Evolutionary conservation across 2,329 filamentous ascomycete species (phyloP).

Genomic region (Emericellopsis atlantica): DNA sequence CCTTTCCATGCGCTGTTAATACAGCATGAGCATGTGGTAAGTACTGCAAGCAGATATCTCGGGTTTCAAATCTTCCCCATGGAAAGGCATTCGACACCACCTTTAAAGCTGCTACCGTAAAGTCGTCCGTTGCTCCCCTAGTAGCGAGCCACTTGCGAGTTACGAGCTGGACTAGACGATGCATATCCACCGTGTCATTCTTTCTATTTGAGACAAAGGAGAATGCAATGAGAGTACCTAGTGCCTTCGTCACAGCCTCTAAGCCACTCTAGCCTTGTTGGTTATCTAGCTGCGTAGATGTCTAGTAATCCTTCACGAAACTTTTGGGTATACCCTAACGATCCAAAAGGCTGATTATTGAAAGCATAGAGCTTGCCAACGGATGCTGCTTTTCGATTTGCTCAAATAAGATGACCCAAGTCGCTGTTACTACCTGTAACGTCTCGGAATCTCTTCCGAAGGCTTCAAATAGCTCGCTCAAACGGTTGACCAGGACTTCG

Average conservation of each 20-base stretch:
- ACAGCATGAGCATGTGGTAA: too few relatives aligned
- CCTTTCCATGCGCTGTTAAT: too few relatives aligned
- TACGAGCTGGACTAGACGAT: conserved; percentile 19
- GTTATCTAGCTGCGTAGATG: too few relatives aligned
- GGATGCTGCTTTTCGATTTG: conserved; percentile 4
- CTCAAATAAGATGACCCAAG: conserved; percentile 2
- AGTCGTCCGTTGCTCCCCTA: conserved; percentile 3
- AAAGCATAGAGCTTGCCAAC: conserved; percentile 15
- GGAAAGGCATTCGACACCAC: too few relatives aligned
- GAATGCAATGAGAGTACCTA: conserved; percentile 16
- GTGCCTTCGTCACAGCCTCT: conserved; percentile 3
- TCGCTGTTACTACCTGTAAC: not conserved
- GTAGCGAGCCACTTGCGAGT: conserved; percentile 14
- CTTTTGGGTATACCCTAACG: conserved; percentile 10
- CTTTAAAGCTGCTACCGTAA: conserved; percentile 1
- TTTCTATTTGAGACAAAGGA: conserved; percentile 12
- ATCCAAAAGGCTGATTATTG: conserved; percentile 18
- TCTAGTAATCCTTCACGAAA: too few relatives aligned
- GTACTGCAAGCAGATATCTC: too few relatives aligned
- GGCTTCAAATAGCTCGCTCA: not conserved
- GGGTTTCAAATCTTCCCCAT: too few relatives aligned
- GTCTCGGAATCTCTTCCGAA: not conserved
- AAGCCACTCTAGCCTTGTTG: too few relatives aligned
- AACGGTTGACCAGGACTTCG: conserved; percentile 4
- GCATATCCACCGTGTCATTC: conserved; percentile 11